Conservation (phyloP, 169 alveolate species). For the Cryptosporidium meleagridis region DNA sequence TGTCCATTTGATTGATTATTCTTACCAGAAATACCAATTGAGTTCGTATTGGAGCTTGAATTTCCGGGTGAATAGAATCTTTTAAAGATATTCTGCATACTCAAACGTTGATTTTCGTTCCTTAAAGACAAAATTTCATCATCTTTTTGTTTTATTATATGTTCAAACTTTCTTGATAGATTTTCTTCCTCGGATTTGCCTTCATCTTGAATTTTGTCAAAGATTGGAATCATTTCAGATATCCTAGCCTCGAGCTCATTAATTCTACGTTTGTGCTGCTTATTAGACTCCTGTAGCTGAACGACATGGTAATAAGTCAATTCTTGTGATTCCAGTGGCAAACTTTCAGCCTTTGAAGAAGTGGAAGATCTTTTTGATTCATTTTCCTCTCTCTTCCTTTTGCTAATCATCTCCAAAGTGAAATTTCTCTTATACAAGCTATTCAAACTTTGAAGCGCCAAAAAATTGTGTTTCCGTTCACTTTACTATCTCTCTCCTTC, state of each 20-base stretch:
- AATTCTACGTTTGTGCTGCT: slow-evolving; percentile 13
- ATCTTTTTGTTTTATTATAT: slow-evolving; percentile 10
- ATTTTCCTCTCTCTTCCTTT: slow-evolving; percentile 46
- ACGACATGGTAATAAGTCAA: slow-evolving; percentile 37
- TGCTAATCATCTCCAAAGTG: slow-evolving; percentile 13
- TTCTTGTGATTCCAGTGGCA: slow-evolving; percentile 39
- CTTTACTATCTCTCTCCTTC: not conserved
- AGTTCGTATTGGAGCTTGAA: not conserved
- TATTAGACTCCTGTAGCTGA: slow-evolving; percentile 47
- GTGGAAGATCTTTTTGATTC: not conserved
- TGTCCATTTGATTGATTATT: not conserved
- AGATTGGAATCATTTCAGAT: slow-evolving; percentile 1
- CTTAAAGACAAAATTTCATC: slow-evolving; percentile 24
- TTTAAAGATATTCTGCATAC: slow-evolving; percentile 31
- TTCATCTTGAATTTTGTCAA: not conserved
- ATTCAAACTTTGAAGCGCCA: not conserved
- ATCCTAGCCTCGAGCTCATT: slow-evolving; percentile 14
- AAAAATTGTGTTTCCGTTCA: not conserved
- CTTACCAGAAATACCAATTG: not conserved
- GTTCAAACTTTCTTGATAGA: not conserved
- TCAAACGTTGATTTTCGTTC: slow-evolving; percentile 52
- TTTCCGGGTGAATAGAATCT: not conserved
- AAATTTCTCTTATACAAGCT: not conserved
- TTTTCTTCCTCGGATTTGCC: not conserved
- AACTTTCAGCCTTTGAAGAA: slow-evolving; percentile 1